Evolutionary conservation across 768 basidiomycete species (phyloP).

Genomic region (Pleurotus eryngii): DNA sequence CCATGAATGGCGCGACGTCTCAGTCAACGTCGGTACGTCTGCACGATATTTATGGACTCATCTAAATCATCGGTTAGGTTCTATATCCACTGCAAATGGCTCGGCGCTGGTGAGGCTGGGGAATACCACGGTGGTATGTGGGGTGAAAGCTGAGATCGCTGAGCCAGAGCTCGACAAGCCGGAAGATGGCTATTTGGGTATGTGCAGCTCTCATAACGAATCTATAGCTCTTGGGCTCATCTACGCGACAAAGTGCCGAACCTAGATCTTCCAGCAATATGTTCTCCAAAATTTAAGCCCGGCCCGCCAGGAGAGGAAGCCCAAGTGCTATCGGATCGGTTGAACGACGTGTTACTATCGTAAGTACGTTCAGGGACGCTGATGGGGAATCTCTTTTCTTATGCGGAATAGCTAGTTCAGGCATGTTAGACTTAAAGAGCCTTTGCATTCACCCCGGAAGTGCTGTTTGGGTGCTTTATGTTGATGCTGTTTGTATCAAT

Average conservation of each 20-base stretch:
- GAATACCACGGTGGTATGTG: constrained; percentile 92
- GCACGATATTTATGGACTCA: neutral
- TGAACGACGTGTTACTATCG: constrained; percentile 77
- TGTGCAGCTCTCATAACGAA: constrained; percentile 14
- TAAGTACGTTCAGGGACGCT: constrained; percentile 31
- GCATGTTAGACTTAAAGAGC: constrained; percentile 56
- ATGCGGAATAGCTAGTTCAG: constrained; percentile 50
- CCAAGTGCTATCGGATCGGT: constrained; percentile 80
- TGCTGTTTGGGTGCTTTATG: constrained; percentile 90
- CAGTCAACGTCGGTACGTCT: constrained; percentile 72
- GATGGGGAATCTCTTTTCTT: neutral
- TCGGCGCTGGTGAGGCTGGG: constrained; percentile 90
- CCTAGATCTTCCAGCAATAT: constrained; percentile 89
- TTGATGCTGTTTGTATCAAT: constrained; percentile 94
- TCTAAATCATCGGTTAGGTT: constrained; percentile 49
- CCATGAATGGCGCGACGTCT: constrained; percentile 68
- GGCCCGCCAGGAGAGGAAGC: constrained; percentile 95
- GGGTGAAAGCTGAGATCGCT: constrained; percentile 92
- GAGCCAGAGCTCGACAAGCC: constrained; percentile 82
- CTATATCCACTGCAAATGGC: constrained; percentile 91
- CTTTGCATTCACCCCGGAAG: constrained; percentile 81
- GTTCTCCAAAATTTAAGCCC: constrained; percentile 91
- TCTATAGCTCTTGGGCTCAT: neutral
- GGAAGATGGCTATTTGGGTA: constrained; percentile 80
- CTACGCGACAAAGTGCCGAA: constrained; percentile 69